Conservation (phyloP, 257 asterid species). For the Prunella vulgaris region DNA sequence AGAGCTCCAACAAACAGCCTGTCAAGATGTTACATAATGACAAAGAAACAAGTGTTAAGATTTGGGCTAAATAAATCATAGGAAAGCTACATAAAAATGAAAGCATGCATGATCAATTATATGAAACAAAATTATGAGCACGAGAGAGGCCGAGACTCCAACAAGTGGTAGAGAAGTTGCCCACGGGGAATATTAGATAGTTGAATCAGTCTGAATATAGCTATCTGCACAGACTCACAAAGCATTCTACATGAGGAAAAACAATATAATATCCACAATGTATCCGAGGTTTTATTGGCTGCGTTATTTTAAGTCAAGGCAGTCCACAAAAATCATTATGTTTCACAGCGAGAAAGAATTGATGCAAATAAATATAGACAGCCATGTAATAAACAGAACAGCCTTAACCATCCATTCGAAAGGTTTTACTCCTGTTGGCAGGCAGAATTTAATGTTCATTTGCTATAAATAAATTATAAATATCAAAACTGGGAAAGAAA, state of each 20-base stretch:
- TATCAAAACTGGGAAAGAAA: background rate
- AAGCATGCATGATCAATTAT: slow-evolving; percentile 12
- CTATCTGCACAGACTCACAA: slow-evolving; percentile 45
- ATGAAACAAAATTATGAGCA: slow-evolving; percentile 18
- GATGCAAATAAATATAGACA: background rate
- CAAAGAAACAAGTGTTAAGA: slow-evolving; percentile 44
- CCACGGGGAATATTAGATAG: slow-evolving; percentile 30
- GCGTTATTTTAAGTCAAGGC: background rate
- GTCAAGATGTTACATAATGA: slow-evolving; percentile 52
- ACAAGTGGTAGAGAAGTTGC: slow-evolving; percentile 25
- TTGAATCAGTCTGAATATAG: slow-evolving; percentile 28
- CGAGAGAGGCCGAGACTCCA: slow-evolving; percentile 25
- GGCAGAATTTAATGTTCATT: slow-evolving; percentile 5
- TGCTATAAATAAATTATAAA: slow-evolving; percentile 9
- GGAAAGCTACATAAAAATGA: slow-evolving; percentile 16
- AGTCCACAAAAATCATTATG: background rate
- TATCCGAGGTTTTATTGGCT: background rate
- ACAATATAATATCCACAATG: slow-evolving; percentile 3
- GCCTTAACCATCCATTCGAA: background rate
- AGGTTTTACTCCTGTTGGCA: slow-evolving; percentile 1
- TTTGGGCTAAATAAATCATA: slow-evolving; percentile 5
- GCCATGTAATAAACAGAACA: background rate
- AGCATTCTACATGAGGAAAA: slow-evolving; percentile 19
- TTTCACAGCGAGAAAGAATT: background rate
- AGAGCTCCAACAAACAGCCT: slow-evolving; percentile 91